Conservation (phyloP, 306 rosid species). For the Pyrus bretschneideri region DNA sequence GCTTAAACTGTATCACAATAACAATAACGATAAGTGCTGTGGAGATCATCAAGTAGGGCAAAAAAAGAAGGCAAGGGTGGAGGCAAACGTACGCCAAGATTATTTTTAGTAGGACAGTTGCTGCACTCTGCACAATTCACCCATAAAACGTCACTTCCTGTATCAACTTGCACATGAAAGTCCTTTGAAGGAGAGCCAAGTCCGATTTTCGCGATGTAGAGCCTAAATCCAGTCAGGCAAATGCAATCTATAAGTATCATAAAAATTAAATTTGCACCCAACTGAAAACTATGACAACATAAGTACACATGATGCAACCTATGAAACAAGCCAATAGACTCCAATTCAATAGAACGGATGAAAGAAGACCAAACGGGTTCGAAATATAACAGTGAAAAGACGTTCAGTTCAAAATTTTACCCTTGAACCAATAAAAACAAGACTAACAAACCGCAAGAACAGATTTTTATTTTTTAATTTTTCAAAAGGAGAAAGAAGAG, state of each 20-base stretch:
- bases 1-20: conserved; percentile 50
- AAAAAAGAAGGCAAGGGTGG: neutral
- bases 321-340: neutral
- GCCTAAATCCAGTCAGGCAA: conserved; percentile 34
- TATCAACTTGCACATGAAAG: conserved; percentile 85
- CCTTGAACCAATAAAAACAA: no score
- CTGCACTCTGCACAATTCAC: conserved; percentile 67
- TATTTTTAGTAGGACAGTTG: conserved; percentile 60
- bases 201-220: conserved; percentile 69
- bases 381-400: neutral
- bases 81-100: conserved; percentile 58
- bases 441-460: no score
- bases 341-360: neutral
- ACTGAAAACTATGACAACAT: neutral
- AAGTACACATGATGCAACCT: neutral
- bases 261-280: neutral
- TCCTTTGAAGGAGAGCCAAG: conserved; percentile 75
- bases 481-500: no score
- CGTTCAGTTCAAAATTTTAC: neutral
- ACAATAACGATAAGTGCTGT: conserved; percentile 16
- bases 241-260: neutral
- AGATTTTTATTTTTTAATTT: no score
- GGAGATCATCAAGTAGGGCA: neutral
- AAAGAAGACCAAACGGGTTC: neutral
- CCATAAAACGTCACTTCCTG: conserved; percentile 95